These are phyloP conservation scores for Cytospora chrysosperma DNA, from an alignment of 2,329 filamentous ascomycete genomes.

Conservation along the genomic window DNA sequence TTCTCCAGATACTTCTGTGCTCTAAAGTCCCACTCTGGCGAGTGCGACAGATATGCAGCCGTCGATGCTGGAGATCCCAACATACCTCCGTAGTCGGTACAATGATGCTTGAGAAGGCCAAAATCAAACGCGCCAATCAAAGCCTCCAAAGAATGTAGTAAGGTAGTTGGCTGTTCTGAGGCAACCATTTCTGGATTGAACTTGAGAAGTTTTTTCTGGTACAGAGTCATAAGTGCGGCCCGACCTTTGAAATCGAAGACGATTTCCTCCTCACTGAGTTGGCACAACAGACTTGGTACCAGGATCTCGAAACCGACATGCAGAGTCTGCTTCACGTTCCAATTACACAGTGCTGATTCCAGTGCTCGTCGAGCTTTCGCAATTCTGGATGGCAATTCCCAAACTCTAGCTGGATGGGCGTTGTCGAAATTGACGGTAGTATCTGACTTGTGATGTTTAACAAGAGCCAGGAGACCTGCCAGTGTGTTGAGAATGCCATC, in stretches of 20 bases:
- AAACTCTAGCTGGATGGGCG: neutral
- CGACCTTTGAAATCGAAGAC: conserved; percentile 3
- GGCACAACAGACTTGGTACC: neutral
- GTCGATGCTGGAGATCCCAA: no score
- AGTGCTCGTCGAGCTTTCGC: conserved; percentile 1
- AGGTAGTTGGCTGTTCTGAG: no score
- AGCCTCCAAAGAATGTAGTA: no score
- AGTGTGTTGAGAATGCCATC: conserved; percentile 2
- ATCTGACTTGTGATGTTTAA: neutral
- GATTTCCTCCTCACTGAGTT: neutral
- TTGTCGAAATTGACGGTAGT: neutral
- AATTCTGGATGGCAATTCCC: neutral
- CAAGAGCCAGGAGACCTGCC: neutral
- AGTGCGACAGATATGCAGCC: no score
- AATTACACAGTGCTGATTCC: neutral
- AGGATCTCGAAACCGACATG: conserved; percentile 8
- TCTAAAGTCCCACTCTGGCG: no score
- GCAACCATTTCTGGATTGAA: no score
- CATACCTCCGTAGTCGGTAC: no score
- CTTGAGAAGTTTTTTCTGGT: neutral
- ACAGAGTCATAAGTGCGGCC: neutral
- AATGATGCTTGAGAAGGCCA: no score
- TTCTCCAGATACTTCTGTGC: no score
- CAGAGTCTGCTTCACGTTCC: neutral
- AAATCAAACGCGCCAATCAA: no score